Percentiles rank a stretch among this genome's conserved stretches.
These are phyloP conservation scores for Trichoderma harzianum DNA, from an alignment of 2,329 filamentous ascomycete genomes.

Conservation along the genomic window DNA sequence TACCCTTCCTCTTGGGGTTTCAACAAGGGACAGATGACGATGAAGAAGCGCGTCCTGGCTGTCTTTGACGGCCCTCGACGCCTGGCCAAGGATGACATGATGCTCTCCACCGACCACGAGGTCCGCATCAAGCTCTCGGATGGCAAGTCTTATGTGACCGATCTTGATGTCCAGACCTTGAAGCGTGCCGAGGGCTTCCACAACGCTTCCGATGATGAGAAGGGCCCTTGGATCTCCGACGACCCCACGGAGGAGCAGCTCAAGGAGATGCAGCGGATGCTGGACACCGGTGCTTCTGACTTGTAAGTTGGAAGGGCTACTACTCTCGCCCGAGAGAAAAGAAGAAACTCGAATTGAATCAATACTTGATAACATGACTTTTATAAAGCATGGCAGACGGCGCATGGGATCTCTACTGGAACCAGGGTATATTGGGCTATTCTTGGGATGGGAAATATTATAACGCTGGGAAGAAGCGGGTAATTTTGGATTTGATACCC, in stretches of 20 bases:
- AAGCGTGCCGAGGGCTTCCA: constrained; percentile 83
- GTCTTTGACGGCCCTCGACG: constrained; percentile 86
- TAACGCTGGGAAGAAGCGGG: constrained; percentile 9
- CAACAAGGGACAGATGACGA: constrained; percentile 88
- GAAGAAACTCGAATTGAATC: neutral
- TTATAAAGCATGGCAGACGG: constrained; percentile 29
- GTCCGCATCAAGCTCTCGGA: constrained; percentile 79
- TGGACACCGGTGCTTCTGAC: constrained; percentile 27
- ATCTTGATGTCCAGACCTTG: constrained; percentile 87
- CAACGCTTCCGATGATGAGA: constrained; percentile 77
- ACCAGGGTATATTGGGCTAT: constrained; percentile 17
- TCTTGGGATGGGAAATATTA: constrained; percentile 18
- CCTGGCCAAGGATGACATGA: constrained; percentile 98
- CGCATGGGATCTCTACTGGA: constrained; percentile 29
- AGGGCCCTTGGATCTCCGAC: constrained; percentile 77
- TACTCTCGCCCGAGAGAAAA: neutral
- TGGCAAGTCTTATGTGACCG: constrained; percentile 79
- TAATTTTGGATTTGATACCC: constrained; percentile 25
- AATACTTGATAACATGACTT: constrained; percentile 5
- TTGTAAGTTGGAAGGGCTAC: constrained; percentile 20
- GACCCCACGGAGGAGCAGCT: constrained; percentile 62
- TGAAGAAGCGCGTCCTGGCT: constrained; percentile 94
- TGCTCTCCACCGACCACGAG: constrained; percentile 93
- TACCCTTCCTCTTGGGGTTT: constrained; percentile 95
- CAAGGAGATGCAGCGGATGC: constrained; percentile 56